Evolutionary conservation across 2,329 filamentous ascomycete species (phyloP), one percentile per base, ranked within the genome.

Genomic region (Xylaria hypoxylon): DNA sequence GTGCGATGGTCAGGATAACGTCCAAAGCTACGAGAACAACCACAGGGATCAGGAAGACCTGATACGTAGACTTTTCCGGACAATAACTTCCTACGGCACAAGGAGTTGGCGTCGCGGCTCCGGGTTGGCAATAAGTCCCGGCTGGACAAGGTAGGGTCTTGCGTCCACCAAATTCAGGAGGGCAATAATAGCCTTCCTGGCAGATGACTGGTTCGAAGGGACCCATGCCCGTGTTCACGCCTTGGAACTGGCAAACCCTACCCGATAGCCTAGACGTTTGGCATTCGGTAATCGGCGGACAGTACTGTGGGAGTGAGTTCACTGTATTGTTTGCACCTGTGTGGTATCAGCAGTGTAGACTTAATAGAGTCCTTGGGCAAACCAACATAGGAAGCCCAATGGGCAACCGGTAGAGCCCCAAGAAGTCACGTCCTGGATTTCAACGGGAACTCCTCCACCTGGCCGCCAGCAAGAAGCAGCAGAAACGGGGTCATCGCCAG

Each of bases 171-270:
- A 68, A 73, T 26, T 66, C 61, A 1, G 59, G 50, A 1, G 85
- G 84, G 56, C 86, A 87, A 67, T 86, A 87, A 57, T 74, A 78
- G 2, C 85, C 85, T 42, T 79, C 69, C 45, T 79, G 78, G 70
- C 85, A 88, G 7, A 87, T 73, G 3, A 84, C 77, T 1, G 86
- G 86, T 68, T 87, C 86, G 58, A 84, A 83, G 2, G 78, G 79
- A 0, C 82, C 81, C 81, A 83, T 83, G 2, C 71, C 79, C 17
- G 80, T 73, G 58, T 82, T 83, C 5, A 45, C 67, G 24, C 77
- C 79, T 0, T 76, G 24, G 4, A 77, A 70, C 1, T 58, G 35
- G 63, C 80, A 83, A 2, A 78, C 73, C 8, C 69, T 64, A 0
- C 79, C 79, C 0, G 76, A 74, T 1, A 82, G 59, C 59, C 81